These are phyloP conservation scores for Metarhizium anisopliae DNA, from an alignment of 2,329 filamentous ascomycete genomes.

Conservation along the genomic window DNA sequence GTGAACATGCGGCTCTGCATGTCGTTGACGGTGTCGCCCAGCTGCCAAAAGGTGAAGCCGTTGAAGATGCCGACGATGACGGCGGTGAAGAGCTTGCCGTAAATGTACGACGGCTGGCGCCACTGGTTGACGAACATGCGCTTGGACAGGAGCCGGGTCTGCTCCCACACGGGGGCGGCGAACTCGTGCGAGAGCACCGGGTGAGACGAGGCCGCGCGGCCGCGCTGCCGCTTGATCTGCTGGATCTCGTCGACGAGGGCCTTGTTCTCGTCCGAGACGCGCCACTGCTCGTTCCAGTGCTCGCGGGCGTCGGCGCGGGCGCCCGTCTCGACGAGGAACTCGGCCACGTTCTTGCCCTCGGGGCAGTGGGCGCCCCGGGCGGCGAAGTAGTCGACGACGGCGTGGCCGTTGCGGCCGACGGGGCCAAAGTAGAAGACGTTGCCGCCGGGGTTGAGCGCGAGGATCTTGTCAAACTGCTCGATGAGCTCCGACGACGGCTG, in stretches of 20 bases:
- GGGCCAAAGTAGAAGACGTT: slow-evolving; percentile 45
- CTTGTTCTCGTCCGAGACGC: slow-evolving; percentile 51
- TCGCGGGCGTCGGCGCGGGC: slow-evolving; percentile 25
- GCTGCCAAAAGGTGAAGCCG: slow-evolving; percentile 67
- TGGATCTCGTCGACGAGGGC: slow-evolving; percentile 56
- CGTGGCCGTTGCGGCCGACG: slow-evolving; percentile 36
- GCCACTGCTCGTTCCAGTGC: slow-evolving; percentile 71
- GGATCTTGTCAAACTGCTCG: slow-evolving; percentile 43
- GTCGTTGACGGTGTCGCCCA: slow-evolving; percentile 55
- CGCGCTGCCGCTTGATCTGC: slow-evolving; percentile 35
- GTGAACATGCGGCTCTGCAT: slow-evolving; percentile 77
- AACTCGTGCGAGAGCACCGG: slow-evolving; percentile 40
- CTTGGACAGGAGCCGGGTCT: slow-evolving; percentile 58
- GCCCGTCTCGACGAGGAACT: slow-evolving; percentile 37
- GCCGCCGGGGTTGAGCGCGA: slow-evolving; percentile 42
- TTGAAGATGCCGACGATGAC: slow-evolving; percentile 70
- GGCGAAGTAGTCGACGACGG: slow-evolving; percentile 41
- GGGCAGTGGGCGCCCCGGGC: slow-evolving; percentile 58
- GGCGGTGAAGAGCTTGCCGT: slow-evolving; percentile 65
- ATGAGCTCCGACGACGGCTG: slow-evolving; percentile 46
- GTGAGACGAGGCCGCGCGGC: slow-evolving; percentile 4
- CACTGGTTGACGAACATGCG: slow-evolving; percentile 66
- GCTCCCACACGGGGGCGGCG: slow-evolving; percentile 53
- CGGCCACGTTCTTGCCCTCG: slow-evolving; percentile 39
- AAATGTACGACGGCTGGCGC: slow-evolving; percentile 68